Evolutionary conservation across 2,329 filamentous ascomycete genomes (phyloP), one percentile per base, ranked within the genome.

Genomic region (Coniochaeta prunicola): DNA sequence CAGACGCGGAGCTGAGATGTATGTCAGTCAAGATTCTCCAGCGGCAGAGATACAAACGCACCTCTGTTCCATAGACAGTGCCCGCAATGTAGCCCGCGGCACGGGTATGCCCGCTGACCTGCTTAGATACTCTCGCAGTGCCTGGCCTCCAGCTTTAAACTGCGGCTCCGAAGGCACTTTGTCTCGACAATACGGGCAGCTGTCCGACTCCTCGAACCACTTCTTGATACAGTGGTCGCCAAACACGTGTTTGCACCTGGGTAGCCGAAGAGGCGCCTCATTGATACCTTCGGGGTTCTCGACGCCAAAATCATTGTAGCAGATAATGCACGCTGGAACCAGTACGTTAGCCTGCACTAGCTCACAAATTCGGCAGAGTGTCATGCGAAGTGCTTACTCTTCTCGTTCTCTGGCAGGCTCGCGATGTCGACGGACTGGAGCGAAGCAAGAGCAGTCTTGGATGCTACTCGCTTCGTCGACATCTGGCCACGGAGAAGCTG

Each of bases 221-320:
- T 83, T 86, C 67, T 82, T 84, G 62, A 88, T 84, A 68, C 85
- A 88, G 63, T 80, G 76, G 59, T 86, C 78, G 19, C 85, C 85
- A 67, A 88, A 88, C 7, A 87, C 69, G 64, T 88, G 85, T 63
- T 81, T 83, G 74, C 85, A 88, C 63, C 77, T 80, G 2, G 85
- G 84, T 19, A 87, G 69, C 21, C 81, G 80, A 17, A 87, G 68
- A 1, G 85, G 82, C 2, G 70, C 73, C 66, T 88, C 85, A 53
- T 74, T 77, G 21, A 82, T 70, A 1, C 83, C 84, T 62, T 87
- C 85, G 0, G 84, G 83, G 30, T 79, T 83, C 59, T 73, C 68
- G 15, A 78, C 73, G 34, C 82, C 82, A 64, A 80, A 86, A 9
- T 85, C 82, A 62, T 85, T 86, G 66, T 87, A 87, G 70, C 84